A percentile compares a stretch with the other conserved stretches of the same genome.
Evolutionary conservation across 1,139 yeast species (phyloP).

Genomic region (Lodderomyces parapsilosis): DNA sequence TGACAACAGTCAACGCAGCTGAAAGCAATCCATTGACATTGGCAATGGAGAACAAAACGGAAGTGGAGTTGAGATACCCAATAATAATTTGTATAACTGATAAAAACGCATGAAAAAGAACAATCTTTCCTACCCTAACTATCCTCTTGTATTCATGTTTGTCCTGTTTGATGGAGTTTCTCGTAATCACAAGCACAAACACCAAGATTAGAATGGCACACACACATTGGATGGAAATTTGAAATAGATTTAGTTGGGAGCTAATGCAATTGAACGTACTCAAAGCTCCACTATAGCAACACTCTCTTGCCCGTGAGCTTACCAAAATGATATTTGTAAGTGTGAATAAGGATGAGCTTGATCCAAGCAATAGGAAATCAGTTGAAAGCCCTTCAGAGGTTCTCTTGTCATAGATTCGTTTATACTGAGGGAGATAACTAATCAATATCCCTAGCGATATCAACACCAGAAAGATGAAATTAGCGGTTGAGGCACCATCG

Average conservation of each 20-base stretch:
- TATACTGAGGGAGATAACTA: constrained; percentile 80
- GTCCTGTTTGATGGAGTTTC: constrained; percentile 46
- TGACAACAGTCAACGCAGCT: constrained; percentile 60
- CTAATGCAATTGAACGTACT: constrained; percentile 61
- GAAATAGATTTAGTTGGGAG: constrained; percentile 67
- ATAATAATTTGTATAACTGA: constrained; percentile 35
- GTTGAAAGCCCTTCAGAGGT: constrained; percentile 83
- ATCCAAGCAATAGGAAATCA: constrained; percentile 68
- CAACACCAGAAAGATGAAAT: constrained; percentile 48
- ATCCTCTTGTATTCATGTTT: constrained; percentile 44
- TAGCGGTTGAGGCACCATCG: constrained; percentile 45
- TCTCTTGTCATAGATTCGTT: constrained; percentile 53
- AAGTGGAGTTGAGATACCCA: constrained; percentile 23
- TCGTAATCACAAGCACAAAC: constrained; percentile 50
- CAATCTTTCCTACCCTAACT: constrained; percentile 38
- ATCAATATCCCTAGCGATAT: constrained; percentile 67
- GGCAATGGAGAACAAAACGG: constrained; percentile 44
- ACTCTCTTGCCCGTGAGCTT: constrained; percentile 52
- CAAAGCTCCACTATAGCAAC: constrained; percentile 46
- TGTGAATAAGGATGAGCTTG: constrained; percentile 70
- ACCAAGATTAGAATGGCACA: constrained; percentile 64
- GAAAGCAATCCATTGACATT: constrained; percentile 63
- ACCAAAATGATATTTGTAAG: constrained; percentile 65
- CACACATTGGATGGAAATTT: constrained; percentile 64
- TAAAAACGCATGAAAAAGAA: constrained; percentile 32